Base-by-base conservation (phyloP, 345 rosid genomes). In the Boechera retrofracta region DNA sequence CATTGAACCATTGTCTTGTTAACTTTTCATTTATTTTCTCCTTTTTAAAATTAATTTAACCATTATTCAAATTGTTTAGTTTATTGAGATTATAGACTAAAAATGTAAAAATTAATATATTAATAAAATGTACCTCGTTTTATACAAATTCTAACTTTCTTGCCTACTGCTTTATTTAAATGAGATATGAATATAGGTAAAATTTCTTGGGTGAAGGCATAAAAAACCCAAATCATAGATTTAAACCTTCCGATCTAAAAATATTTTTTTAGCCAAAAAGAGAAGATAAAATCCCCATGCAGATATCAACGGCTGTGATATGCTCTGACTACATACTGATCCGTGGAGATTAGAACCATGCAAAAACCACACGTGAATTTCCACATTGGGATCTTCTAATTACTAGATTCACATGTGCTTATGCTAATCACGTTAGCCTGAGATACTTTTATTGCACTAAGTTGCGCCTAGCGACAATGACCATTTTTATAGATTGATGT, bases 331-430 rank as follows among this genome's bases (percentile, higher is more conserved):
- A 53, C 12, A 47, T 10, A 61, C 16, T 7, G 47, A 75, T 61
- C 58, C 61, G 16, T 70, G 12, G 38, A 58, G 80, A 44, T 67
- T 4, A 60, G 59, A 76, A 10, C 57, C 69, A 66, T 51, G 69
- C 64, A 72, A 35, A 67, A 52, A 36, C 65, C 65, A 83, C 83
- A 71, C 86, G 88, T 84, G 87, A 77, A 71, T 77, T 57, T 71
- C 65, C 7, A 75, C 84, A 71, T 81, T 24, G 82, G 86, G 85
- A 83, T 83, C 85, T 31, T 68, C 13, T 21, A 53, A 6, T 13
- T 47, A 39, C 53, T 56, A 41, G 81, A 67, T 83, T 77, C 78
- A 70, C 79, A 56, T 61, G 69, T 31, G 39, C 29, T 71, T 35
- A 10, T 64, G 67, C 72, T 64, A 66, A 72, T 1, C 47, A 80